Percentiles rank a stretch among this genome's conserved stretches.
These are phyloP conservation scores for Wickerhamiella alocasiicola DNA, from an alignment of 805 yeast genomes.

Conservation along the genomic window DNA sequence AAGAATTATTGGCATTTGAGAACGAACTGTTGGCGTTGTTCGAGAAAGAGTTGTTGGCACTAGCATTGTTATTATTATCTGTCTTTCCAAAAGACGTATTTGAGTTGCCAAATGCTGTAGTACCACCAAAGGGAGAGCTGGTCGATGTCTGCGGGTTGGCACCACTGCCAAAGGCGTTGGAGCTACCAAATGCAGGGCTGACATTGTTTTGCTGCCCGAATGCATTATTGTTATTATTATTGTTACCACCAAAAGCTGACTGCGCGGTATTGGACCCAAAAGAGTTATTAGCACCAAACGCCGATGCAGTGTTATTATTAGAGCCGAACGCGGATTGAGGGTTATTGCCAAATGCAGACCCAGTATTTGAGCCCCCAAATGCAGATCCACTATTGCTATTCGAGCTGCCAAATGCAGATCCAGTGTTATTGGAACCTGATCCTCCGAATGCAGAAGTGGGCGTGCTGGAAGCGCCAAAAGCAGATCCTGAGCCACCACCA, in stretches of 20 bases:
- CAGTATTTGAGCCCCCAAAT: background rate
- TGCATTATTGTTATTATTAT: background rate
- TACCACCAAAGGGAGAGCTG: background rate
- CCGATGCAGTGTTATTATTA: background rate
- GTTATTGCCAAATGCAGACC: background rate
- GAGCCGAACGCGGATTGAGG: background rate
- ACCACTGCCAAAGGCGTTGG: background rate
- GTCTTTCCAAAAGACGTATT: slow-evolving; percentile 1
- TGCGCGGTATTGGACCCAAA: background rate
- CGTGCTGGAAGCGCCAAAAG: slow-evolving; percentile 1
- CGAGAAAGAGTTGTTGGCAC: background rate
- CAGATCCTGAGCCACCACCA: background rate
- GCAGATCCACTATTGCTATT: background rate
- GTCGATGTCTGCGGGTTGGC: background rate
- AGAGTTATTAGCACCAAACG: no score
- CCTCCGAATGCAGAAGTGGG: background rate
- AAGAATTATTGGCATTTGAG: no score
- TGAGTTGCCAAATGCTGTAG: slow-evolving; percentile 2
- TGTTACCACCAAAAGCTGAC: background rate
- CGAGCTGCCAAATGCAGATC: background rate
- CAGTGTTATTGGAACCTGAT: no score
- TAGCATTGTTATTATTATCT: background rate
- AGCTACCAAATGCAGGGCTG: no score
- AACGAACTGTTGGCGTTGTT: background rate
- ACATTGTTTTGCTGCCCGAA: no score